These are phyloP conservation scores for Vinca major DNA, from an alignment of 305 asterid genomes.

Conservation along the genomic window DNA sequence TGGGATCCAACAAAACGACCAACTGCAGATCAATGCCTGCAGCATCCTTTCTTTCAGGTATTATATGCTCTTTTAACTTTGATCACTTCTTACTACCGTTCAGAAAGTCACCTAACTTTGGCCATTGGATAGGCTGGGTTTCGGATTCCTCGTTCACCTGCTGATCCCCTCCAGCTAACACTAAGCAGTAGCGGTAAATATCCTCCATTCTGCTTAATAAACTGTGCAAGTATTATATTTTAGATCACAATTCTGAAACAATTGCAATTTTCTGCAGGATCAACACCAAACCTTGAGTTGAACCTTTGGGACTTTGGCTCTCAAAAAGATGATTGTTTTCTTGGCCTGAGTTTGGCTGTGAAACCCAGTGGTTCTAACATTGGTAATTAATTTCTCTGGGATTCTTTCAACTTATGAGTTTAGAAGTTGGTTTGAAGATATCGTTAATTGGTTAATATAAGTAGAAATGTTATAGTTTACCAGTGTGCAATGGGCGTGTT, in stretches of 20 bases:
- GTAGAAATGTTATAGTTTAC: background rate
- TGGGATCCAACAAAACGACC: slow-evolving; percentile 97
- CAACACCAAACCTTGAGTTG: slow-evolving; percentile 93
- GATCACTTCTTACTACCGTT: background rate
- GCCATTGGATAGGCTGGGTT: slow-evolving; percentile 43
- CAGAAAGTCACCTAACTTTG: slow-evolving; percentile 27
- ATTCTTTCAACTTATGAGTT: background rate
- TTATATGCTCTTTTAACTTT: slow-evolving; percentile 18
- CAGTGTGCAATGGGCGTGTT: background rate
- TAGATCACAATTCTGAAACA: slow-evolving; percentile 16
- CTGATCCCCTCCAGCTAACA: slow-evolving; percentile 57
- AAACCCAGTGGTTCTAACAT: slow-evolving; percentile 64
- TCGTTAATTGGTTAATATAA: background rate
- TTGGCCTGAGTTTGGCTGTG: slow-evolving; percentile 89
- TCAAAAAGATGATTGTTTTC: slow-evolving; percentile 67
- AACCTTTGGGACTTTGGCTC: slow-evolving; percentile 82
- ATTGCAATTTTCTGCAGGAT: slow-evolving; percentile 34
- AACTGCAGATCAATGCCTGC: slow-evolving; percentile 86
- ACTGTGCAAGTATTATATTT: slow-evolving; percentile 13
- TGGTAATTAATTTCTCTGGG: slow-evolving; percentile 34
- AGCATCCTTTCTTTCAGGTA: slow-evolving; percentile 87
- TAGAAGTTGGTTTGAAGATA: background rate
- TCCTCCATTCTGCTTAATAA: slow-evolving; percentile 16
- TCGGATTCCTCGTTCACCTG: slow-evolving; percentile 50
- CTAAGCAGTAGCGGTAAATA: slow-evolving; percentile 43